Base-by-base conservation (phyloP, 768 basidiomycete genomes). In the Imleria badia region DNA sequence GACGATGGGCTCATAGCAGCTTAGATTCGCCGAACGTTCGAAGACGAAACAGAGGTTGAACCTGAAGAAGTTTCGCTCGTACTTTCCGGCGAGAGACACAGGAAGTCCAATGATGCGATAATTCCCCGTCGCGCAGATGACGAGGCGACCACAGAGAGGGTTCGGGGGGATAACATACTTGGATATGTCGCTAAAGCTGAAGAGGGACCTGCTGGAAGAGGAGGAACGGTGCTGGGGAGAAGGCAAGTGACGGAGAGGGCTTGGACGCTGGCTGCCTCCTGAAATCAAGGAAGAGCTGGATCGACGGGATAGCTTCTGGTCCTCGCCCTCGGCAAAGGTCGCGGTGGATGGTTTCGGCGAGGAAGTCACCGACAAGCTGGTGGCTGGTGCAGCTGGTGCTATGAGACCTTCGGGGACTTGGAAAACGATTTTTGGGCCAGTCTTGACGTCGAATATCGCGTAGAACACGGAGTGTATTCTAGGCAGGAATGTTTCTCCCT, bases 31-130 rank as follows among this genome's bases (percentile, higher is more conserved):
- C 23, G 82, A 81, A 42, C 91, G 84, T 44, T 94, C 89, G 70
- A 99, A 99, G 4, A 98, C 96, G 70, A 98, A 97, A 71, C 95
- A 98, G 26, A 98, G 74, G 68, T 98, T 98, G 73, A 91, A 98
- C 59, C 88, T 81, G 71, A 97, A 95, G 69, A 89, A 92, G 65
- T 94, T 89, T 26, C 96, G 81, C 52, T 83, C 78, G 66, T 98
- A 97, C 59, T 78, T 82, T 45, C 84, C 89, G 47, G 79, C 77
- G 48, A 94, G 76, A 58, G 88, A 82, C 42, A 92, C 86, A 3
- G 97, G 97, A 65, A 95, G 94, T 2, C 96, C 96, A 45, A 97
- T 87, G 51, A 99, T 85, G 54, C 94, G 86, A 68, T 92, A 87
- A 33, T 80, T 83, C 41, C 81, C 81, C 1, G 91, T 90, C 11